A percentile compares a stretch with the other conserved stretches of the same genome.
phyloP scores from a whole-genome alignment of 2,329 filamentous ascomycete genomes.

The Diaporthe humulicola region DNA sequence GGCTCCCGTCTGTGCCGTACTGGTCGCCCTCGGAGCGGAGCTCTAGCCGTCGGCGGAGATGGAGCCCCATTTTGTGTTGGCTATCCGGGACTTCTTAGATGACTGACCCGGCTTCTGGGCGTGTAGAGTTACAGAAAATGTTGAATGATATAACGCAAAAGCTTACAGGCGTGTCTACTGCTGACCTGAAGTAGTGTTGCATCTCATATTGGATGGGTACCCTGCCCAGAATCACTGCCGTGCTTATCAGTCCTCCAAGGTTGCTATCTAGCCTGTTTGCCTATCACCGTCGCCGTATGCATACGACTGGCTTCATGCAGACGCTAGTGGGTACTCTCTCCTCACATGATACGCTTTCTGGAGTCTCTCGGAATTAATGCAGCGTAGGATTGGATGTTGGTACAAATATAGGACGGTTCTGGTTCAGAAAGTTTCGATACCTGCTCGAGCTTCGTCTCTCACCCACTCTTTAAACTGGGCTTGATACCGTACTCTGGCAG shows the following conservation, averaged over 20 bases:
- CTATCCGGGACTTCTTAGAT: not conserved
- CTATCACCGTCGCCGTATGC: not conserved
- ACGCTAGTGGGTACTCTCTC: not conserved
- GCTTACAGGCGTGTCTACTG: not conserved
- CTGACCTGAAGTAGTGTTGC: not conserved
- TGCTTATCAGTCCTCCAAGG: not conserved
- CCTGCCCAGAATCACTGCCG: not conserved
- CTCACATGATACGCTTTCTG: not conserved
- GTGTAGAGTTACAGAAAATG: not conserved
- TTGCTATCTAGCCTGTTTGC: constrained; percentile 29
- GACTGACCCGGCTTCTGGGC: not conserved
- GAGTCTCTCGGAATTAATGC: not conserved
- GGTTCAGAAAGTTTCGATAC: not conserved
- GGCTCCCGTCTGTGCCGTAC: not conserved
- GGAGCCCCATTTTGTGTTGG: constrained; percentile 12
- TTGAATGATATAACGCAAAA: not conserved
- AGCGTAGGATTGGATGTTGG: not conserved
- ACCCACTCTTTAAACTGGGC: no score
- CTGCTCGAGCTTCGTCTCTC: not conserved
- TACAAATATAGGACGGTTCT: no score
- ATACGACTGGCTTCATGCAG: not conserved
- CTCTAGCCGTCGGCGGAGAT: constrained; percentile 21
- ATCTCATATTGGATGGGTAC: not conserved
- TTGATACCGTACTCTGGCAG: no score
- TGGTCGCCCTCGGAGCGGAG: constrained; percentile 19